Evolutionary conservation across 306 rosid species (phyloP).

Genomic region (Geum urbanum): DNA sequence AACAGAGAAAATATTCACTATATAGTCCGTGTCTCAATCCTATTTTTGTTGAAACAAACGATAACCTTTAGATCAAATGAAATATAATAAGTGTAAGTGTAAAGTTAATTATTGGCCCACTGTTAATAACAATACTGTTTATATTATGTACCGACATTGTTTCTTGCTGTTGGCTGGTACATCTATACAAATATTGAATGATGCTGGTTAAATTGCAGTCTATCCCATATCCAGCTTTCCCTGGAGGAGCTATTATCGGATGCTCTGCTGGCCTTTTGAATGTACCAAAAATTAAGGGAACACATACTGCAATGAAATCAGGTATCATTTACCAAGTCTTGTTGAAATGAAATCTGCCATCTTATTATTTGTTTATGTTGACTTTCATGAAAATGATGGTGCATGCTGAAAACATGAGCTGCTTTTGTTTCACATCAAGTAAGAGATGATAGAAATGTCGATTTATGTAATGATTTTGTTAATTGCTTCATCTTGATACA

Average conservation of each 20-base stretch:
- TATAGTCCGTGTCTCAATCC: not conserved
- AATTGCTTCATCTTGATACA: not conserved
- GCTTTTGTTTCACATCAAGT: not conserved
- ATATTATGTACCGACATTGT: not conserved
- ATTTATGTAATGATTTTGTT: not conserved
- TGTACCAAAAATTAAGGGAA: slow-evolving; percentile 95
- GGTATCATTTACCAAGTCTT: slow-evolving; percentile 37
- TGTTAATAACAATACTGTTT: not conserved
- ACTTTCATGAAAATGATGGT: not conserved
- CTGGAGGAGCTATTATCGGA: slow-evolving; percentile 94
- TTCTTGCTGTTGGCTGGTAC: not conserved
- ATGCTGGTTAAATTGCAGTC: slow-evolving; percentile 94
- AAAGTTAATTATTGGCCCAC: not conserved
- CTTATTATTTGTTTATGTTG: slow-evolving; percentile 14
- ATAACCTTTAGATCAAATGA: not conserved
- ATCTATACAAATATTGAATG: slow-evolving; percentile 45
- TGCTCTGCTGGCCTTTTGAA: slow-evolving; percentile 95
- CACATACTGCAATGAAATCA: slow-evolving; percentile 96
- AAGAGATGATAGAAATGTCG: not conserved
- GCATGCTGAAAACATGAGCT: not conserved
- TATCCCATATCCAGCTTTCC: slow-evolving; percentile 98
- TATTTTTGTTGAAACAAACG: not conserved
- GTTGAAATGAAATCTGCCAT: slow-evolving; percentile 1
- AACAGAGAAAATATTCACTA: not conserved
- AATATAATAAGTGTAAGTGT: not conserved